A percentile compares a stretch with the other conserved stretches of the same genome.
Evolutionary conservation across 1,284 basidiomycete genomes (phyloP).

Genomic region (Puccinia polysora): DNA sequence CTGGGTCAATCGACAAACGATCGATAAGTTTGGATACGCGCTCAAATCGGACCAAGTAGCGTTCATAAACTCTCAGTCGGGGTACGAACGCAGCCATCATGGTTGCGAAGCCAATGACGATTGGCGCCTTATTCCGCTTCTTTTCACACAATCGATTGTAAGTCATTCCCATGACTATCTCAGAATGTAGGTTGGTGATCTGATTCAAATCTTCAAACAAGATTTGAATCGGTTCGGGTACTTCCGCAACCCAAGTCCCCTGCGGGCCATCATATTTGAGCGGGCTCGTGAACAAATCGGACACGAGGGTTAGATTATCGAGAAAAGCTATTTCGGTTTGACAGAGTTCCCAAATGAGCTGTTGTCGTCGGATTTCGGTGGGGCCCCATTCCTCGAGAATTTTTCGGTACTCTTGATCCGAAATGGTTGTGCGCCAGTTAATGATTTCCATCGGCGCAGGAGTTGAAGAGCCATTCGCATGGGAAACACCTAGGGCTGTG

Average conservation of each 20-base stretch:
- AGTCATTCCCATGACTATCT: background rate
- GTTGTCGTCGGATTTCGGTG: slow-evolving; percentile 62
- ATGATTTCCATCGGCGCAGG: slow-evolving; percentile 1
- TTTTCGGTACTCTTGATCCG: slow-evolving; percentile 5
- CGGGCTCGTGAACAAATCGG: slow-evolving; percentile 68
- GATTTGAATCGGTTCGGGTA: slow-evolving; percentile 64
- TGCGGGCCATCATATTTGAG: no score
- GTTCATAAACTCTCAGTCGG: slow-evolving; percentile 72
- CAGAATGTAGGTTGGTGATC: slow-evolving; percentile 56
- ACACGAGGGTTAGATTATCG: slow-evolving; percentile 61
- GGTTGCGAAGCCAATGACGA: slow-evolving; percentile 55
- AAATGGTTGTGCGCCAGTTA: slow-evolving; percentile 7
- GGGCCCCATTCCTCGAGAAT: slow-evolving; percentile 51
- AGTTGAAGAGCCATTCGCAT: background rate
- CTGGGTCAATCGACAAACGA: slow-evolving; percentile 59
- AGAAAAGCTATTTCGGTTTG: slow-evolving; percentile 68
- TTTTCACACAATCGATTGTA: background rate
- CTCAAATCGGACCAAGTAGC: slow-evolving; percentile 71
- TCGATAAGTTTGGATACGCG: slow-evolving; percentile 61
- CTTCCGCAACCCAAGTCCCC: slow-evolving; percentile 68
- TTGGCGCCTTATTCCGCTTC: background rate
- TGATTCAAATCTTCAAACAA: slow-evolving; percentile 80
- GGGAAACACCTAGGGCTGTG: background rate
- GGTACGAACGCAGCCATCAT: slow-evolving; percentile 62
- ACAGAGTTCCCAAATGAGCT: slow-evolving; percentile 65